Percentiles rank a stretch among this genome's conserved stretches.
Conservation (phyloP, 2,329 filamentous ascomycete genomes). For the Curvularia eragrostidis region DNA sequence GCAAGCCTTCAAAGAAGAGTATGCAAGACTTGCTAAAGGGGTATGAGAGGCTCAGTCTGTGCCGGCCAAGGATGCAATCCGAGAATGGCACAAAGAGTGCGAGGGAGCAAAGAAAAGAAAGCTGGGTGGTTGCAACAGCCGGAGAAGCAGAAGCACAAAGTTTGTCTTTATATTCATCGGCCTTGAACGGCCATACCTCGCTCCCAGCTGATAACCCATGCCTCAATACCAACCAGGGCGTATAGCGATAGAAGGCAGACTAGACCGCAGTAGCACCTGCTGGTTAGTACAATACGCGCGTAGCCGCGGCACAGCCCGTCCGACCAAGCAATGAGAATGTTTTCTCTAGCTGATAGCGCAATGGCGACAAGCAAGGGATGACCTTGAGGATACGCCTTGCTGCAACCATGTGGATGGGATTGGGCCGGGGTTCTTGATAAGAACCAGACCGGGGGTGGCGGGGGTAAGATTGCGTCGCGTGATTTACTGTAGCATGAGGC, state of each 20-base stretch:
- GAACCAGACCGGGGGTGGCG: constrained; percentile 20
- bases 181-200: constrained; percentile 21
- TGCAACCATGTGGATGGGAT: constrained; percentile 27
- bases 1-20: background rate
- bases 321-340: constrained; percentile 27
- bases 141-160: constrained; percentile 26
- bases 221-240: background rate
- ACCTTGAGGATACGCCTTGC: constrained; percentile 24
- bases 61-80: background rate
- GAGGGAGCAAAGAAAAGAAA: constrained; percentile 21
- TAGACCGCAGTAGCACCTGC: constrained; percentile 22
- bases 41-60: background rate
- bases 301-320: constrained; percentile 27
- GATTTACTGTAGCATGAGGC: constrained; percentile 20
- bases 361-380: constrained; percentile 20
- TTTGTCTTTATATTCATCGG: constrained; percentile 35
- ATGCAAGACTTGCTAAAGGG: background rate
- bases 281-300: constrained; percentile 14
- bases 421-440: constrained; percentile 32
- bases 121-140: constrained; percentile 22
- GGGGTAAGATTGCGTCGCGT: constrained; percentile 19
- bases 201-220: constrained; percentile 15
- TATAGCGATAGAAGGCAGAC: constrained; percentile 8
- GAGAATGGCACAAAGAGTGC: constrained; percentile 5
- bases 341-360: constrained; percentile 22